Percentiles rank a stretch among this genome's conserved stretches.
phyloP scores from a whole-genome alignment of 257 asterid genomes.

The Solanum commersonii region DNA sequence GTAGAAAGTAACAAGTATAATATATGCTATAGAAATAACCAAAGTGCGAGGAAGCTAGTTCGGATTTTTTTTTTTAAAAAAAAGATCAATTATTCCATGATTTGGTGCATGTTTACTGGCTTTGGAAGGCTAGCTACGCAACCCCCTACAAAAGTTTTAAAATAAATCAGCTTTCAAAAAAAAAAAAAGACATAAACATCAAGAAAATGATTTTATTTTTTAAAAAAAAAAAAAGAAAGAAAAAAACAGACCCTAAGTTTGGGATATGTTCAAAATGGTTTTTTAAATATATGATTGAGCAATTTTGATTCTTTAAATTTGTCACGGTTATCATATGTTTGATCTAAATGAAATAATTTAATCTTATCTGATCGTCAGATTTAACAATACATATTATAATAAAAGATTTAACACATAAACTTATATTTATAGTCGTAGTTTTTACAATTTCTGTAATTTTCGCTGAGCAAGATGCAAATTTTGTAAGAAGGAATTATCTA shows the following conservation, averaged over 20 bases:
- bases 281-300: background rate
- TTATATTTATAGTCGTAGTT: too few relatives aligned
- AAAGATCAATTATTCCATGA: background rate
- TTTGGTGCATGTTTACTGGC: background rate
- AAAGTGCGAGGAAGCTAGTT: too few relatives aligned
- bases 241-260: too few relatives aligned
- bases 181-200: background rate
- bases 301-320: too few relatives aligned
- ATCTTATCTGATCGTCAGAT: too few relatives aligned
- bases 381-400: too few relatives aligned
- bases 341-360: background rate
- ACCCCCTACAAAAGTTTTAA: background rate
- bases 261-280: background rate
- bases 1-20: too few relatives aligned
- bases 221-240: too few relatives aligned
- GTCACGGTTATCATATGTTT: background rate
- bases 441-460: too few relatives aligned
- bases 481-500: too few relatives aligned
- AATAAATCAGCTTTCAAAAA: background rate
- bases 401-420: too few relatives aligned
- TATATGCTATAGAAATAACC: fast-evolving
- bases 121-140: background rate
- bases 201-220: background rate
- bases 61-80: fast-evolving
- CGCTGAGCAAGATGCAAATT: too few relatives aligned